A percentile compares a stretch with the other conserved stretches of the same genome.
Evolutionary conservation across 2,329 filamentous ascomycete genomes (phyloP).

Genomic region (Escovopsis sp.): DNA sequence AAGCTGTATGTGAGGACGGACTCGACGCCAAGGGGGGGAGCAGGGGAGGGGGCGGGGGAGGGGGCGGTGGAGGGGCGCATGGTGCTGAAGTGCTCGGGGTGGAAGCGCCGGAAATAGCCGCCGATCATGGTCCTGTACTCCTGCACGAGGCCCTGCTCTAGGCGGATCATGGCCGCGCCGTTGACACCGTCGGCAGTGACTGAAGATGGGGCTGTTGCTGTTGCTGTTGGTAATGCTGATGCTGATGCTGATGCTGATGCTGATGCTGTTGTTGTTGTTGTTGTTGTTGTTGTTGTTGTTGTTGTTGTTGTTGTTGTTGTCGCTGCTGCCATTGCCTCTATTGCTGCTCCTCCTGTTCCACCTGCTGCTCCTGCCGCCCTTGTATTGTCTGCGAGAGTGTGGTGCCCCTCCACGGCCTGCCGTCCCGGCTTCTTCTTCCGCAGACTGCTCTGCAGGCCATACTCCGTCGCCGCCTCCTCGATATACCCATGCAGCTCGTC

Average conservation of each 20-base stretch:
- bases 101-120: conserved; percentile 87
- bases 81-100: conserved; percentile 56
- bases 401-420: too few relatives aligned
- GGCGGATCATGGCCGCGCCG: conserved; percentile 43
- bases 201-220: conserved; percentile 17
- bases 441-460: conserved; percentile 66
- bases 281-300: too few relatives aligned
- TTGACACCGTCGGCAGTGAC: conserved; percentile 37
- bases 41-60: conserved; percentile 11
- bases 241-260: too few relatives aligned
- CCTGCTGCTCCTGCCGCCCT: conserved; percentile 8
- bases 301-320: conserved; percentile 7
- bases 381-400: too few relatives aligned
- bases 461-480: conserved; percentile 61
- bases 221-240: too few relatives aligned
- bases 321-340: too few relatives aligned
- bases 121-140: conserved; percentile 76
- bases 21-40: conserved; percentile 48
- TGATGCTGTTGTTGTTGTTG: too few relatives aligned
- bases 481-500: conserved; percentile 81
- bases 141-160: conserved; percentile 57
- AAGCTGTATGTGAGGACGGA: conserved; percentile 84
- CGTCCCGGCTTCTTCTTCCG: conserved; percentile 27
- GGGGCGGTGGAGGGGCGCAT: conserved; percentile 13
- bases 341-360: too few relatives aligned